These are phyloP conservation scores for Domatiomyces globalis DNA, from an alignment of 2,329 filamentous ascomycete species.

Conservation along the genomic window DNA sequence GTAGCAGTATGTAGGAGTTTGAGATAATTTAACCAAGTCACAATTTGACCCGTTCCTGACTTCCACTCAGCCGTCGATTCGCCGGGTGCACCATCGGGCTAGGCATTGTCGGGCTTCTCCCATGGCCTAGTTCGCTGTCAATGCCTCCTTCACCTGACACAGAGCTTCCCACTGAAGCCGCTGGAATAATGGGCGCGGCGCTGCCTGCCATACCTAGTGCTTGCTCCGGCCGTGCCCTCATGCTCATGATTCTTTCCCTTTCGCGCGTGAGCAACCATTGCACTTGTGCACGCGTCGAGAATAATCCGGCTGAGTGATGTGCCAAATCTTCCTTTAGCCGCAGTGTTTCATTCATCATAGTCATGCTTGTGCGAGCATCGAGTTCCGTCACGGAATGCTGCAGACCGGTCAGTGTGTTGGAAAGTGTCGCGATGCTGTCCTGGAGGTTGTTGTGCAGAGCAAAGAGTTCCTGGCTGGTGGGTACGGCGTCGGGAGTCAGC, in stretches of 20 bases:
- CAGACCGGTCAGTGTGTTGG: conserved; percentile 39
- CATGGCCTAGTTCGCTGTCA: not conserved
- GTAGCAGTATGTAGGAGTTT: too few species aligned
- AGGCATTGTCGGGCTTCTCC: not conserved
- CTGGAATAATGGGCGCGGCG: not conserved
- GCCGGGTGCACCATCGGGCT: not conserved
- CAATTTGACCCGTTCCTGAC: conserved; percentile 1
- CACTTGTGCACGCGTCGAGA: conserved; percentile 45
- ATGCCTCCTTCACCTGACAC: not conserved
- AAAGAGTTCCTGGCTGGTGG: conserved; percentile 42
- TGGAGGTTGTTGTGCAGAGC: conserved; percentile 42
- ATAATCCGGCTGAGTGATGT: conserved; percentile 46
- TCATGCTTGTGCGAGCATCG: conserved; percentile 48
- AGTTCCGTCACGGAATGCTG: conserved; percentile 43
- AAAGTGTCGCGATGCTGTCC: conserved; percentile 9
- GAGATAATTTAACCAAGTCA: not conserved
- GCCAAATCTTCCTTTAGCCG: conserved; percentile 49
- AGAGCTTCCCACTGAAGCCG: not conserved
- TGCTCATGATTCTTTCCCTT: conserved; percentile 18
- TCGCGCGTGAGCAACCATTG: conserved; percentile 49
- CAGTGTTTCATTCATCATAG: conserved; percentile 48
- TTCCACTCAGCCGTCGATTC: not conserved
- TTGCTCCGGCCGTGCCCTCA: not conserved
- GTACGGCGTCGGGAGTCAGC: conserved; percentile 18
- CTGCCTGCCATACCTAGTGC: not conserved